These are phyloP conservation scores for Hemisphaericaspora xylofermentans DNA, from an alignment of 1,139 yeast genomes.

Conservation along the genomic window DNA sequence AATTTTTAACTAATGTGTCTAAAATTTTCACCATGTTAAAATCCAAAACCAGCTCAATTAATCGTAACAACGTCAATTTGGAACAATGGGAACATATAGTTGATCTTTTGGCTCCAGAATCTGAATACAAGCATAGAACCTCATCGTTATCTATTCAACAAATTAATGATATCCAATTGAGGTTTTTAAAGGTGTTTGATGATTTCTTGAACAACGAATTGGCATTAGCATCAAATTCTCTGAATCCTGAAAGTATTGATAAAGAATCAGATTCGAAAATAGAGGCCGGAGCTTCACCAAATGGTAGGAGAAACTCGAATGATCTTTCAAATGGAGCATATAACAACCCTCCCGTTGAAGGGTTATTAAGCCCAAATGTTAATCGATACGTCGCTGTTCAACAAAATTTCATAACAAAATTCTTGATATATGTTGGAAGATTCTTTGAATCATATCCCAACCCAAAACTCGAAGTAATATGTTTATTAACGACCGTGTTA, in stretches of 20 bases:
- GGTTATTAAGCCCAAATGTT: constrained; percentile 35
- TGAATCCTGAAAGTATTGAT: constrained; percentile 7
- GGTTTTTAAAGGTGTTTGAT: constrained; percentile 34
- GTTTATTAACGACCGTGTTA: constrained; percentile 26
- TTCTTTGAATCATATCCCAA: constrained; percentile 23
- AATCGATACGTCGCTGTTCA: constrained; percentile 36
- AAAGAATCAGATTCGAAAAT: constrained; percentile 3
- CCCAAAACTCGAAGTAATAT: background rate
- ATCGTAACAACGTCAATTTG: constrained; percentile 41
- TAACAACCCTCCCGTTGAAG: constrained; percentile 15
- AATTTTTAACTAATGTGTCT: constrained; percentile 33
- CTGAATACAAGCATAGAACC: constrained; percentile 17
- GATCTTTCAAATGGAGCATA: constrained; percentile 7
- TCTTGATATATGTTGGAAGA: constrained; percentile 34
- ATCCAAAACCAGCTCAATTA: constrained; percentile 32
- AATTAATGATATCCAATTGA: constrained; percentile 31
- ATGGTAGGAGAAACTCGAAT: constrained; percentile 5
- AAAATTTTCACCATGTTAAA: constrained; percentile 33
- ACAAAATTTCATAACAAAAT: constrained; percentile 37
- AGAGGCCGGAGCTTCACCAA: constrained; percentile 12
- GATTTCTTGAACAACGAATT: constrained; percentile 37
- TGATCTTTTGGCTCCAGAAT: constrained; percentile 32
- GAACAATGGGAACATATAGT: constrained; percentile 47
- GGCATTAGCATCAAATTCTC: constrained; percentile 9
- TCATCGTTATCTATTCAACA: constrained; percentile 23